These are phyloP conservation scores for Chytriomyces confervae DNA, from an alignment of 192 early-diverging fungal species.

Conservation along the genomic window DNA sequence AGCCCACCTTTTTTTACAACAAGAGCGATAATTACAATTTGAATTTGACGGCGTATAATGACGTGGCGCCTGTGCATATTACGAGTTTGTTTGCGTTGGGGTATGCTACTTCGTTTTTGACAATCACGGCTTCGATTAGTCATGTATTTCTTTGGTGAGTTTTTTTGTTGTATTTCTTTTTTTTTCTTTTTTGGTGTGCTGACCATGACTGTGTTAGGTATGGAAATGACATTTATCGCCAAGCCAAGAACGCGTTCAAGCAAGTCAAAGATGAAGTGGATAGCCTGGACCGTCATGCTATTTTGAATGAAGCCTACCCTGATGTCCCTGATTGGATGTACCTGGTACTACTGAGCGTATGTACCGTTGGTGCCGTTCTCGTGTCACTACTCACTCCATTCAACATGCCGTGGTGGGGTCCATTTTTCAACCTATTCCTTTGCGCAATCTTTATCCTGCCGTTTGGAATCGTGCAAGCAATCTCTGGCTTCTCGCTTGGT, in stretches of 20 bases:
- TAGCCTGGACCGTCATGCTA: neutral
- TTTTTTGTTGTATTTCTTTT: neutral
- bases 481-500: conserved; percentile 58
- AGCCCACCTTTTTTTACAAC: conserved; percentile 27
- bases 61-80: conserved; percentile 25
- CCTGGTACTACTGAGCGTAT: conserved; percentile 20
- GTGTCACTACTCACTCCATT: conserved; percentile 17
- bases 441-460: conserved; percentile 65
- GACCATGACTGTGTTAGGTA: neutral
- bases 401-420: conserved; percentile 34
- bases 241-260: neutral
- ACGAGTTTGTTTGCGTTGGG: conserved; percentile 34
- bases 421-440: conserved; percentile 41
- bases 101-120: conserved; percentile 51
- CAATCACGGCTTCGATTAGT: conserved; percentile 58
- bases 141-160: conserved; percentile 69
- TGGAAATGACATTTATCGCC: conserved; percentile 16
- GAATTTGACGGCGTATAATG: conserved; percentile 36
- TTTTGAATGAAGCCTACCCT: conserved; percentile 35
- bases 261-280: conserved; percentile 17
- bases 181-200: too few species aligned
- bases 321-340: conserved; percentile 37
- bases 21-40: conserved; percentile 25
- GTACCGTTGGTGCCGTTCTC: neutral
- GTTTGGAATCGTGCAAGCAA: conserved; percentile 66